Evolutionary conservation across 2,329 filamentous ascomycete genomes (phyloP), one percentile per base, ranked within the genome.

Genomic region (Ophiosphaerella herpotricha): DNA sequence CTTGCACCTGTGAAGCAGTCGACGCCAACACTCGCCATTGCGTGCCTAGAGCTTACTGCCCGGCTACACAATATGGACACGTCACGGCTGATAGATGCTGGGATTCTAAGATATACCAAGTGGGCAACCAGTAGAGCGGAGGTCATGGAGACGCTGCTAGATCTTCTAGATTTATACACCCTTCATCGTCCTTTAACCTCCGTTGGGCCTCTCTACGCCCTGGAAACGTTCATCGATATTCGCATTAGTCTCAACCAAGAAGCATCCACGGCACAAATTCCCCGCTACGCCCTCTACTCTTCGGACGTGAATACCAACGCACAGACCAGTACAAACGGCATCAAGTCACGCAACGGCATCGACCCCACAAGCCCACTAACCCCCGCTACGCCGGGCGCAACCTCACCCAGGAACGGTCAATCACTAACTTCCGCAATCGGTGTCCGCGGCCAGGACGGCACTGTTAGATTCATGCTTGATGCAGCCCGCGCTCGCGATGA

Each of bases 1-100:
- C 95, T 94, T 72, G 87, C 91, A 1, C 92, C 92, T 7, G 80
- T 97, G 50, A 97, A 97, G 77, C 90, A 96, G 64, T 89, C 87
- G 0, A 89, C 89, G 0, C 85, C 88, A n/a, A 89, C 90, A 12
- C 87, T 97, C 81, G 90, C 89, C 1, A 83, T 96, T 64, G 88
- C 88, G 8, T 85, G 90, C 58, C 77, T 96, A 9, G 91, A 96
- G 74, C 82, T 97, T 32, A 87, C 92, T 1, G 84, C 87, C 0
- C 82, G 89, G 23, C 74, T 97, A 48, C 79, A 83, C 31, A 81
- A 81, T 42, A 77, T 80, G 34, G 80, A 84, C 37, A 61, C 84
- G 7, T 79, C 82, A 7, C 70, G 71, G 3, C 83, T 73, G 52
- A 54, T 70, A 3, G 70, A 69, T 38, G 77, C 75, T 55, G 74